Evolutionary conservation across 192 early-diverging fungal genomes (phyloP), one percentile per base, ranked within the genome.

Genomic region (Coemansia sp.): DNA sequence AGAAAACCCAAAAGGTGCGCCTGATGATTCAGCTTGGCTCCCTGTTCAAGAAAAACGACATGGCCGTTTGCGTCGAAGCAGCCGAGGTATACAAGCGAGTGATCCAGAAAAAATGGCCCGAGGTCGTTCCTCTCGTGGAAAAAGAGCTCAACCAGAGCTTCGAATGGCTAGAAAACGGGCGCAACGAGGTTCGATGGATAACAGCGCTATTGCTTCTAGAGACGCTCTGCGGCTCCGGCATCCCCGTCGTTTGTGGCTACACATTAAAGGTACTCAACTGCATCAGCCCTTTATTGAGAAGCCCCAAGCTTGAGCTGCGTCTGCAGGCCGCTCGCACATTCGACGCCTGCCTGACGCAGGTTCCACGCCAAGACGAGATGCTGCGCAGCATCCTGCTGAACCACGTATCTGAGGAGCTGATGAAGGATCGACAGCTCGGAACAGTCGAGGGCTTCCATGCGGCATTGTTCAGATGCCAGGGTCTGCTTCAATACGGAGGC

Each of bases 391-490:
- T 64, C 28, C 92, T 89, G 89, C 91, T 92, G 60, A 81, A 59
- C 25, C 87, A 86, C 48, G 86, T 95, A 24, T 88, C 84, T 71
- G 91, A 95, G 19, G 95, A 98, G 58, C 89, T 87, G 1, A 82
- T 86, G 46, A 81, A 85, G 32, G 88, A 88, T 9, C 75, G 95
- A 56, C 82, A 84, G 34, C 64, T 83, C n/a, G 83, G 80, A 24
- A 90, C 71, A 45, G 80, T 87, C 5, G 94, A 96, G 51, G 82
- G 86, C 18, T 85, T 89, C 24, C 95, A 98, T 72, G 93, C 93
- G 1, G 85, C 88, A 10, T 76, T 98, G 20, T 75, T 98, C 24
- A 89, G 86, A 0, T 85, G 88, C 62, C 83, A 87, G 32, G 92
- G 91, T 64, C 69, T 98, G 36, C 65, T 98, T 19, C 76, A 82